Evolutionary conservation across 169 alveolate genomes (phyloP).

Genomic region (Perkinsus olseni): DNA sequence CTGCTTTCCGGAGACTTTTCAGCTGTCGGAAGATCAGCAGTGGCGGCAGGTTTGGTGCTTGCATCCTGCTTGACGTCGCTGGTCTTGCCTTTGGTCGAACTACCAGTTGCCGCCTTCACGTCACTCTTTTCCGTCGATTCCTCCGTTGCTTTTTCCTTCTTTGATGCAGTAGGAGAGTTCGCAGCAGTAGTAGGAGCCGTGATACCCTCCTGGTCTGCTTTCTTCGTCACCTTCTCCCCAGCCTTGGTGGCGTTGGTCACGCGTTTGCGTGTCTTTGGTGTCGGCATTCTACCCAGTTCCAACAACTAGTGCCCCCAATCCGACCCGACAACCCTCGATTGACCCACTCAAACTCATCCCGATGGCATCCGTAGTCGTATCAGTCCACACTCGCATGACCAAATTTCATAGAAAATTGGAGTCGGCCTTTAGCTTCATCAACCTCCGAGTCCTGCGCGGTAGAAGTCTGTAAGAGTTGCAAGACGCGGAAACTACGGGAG

Average conservation of each 20-base stretch:
- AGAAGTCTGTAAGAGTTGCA: no score
- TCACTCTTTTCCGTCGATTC: neutral
- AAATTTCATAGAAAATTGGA: no score
- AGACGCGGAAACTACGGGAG: no score
- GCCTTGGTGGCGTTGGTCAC: neutral
- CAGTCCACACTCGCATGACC: no score
- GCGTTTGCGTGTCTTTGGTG: no score
- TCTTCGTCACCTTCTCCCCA: neutral
- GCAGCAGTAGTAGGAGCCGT: neutral
- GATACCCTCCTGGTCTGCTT: neutral
- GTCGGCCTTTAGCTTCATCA: no score
- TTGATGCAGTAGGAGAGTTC: neutral
- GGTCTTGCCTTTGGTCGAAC: no score
- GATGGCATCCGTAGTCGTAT: neutral
- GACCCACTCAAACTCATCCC: neutral
- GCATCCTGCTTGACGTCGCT: neutral
- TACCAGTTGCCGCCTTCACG: neutral
- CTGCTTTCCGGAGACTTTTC: neutral
- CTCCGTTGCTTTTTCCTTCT: neutral
- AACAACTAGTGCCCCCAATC: no score
- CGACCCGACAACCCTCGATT: neutral
- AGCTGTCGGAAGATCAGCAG: neutral
- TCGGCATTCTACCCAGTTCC: no score
- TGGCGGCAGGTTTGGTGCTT: neutral
- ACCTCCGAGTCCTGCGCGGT: no score